Conservation (phyloP, 352 stramenopile species). For the Phytophthora macrochlamydospora region DNA sequence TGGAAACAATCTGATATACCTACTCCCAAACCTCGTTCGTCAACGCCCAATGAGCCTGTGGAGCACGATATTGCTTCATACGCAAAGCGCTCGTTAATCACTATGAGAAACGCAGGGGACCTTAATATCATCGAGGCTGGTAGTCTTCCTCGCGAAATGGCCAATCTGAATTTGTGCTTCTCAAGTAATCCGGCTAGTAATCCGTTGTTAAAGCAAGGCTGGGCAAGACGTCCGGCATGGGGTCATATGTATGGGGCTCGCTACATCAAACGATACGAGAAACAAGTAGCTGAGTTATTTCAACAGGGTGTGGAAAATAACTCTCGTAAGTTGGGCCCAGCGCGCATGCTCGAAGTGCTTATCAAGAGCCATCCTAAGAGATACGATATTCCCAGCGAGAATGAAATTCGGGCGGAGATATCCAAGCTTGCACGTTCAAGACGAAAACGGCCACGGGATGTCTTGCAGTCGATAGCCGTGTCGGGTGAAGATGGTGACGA, state of each 20-base stretch:
- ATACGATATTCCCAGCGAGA: conserved; percentile 12
- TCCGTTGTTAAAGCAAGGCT: conserved; percentile 1
- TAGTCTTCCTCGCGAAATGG: neutral
- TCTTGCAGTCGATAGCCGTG: no score
- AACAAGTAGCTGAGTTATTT: conserved; percentile 3
- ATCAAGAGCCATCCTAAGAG: conserved; percentile 5
- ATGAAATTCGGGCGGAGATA: conserved; percentile 16
- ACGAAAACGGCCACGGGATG: no score
- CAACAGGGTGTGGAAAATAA: conserved; percentile 4
- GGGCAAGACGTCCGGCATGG: conserved; percentile 1
- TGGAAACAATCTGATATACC: neutral
- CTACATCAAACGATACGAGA: neutral
- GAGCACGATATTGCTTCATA: neutral
- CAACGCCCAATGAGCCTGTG: no score
- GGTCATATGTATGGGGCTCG: conserved; percentile 4
- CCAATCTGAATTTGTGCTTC: neutral
- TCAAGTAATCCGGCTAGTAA: no score
- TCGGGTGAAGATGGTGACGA: no score
- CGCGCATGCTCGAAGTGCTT: conserved; percentile 9
- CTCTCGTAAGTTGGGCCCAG: conserved; percentile 11
- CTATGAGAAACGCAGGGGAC: neutral
- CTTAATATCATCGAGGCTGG: neutral
- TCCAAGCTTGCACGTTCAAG: neutral
- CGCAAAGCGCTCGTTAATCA: neutral
- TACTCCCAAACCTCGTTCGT: neutral